Evolutionary conservation across 2,329 filamentous ascomycete species (phyloP).

Genomic region (Cordyceps cicadae): DNA sequence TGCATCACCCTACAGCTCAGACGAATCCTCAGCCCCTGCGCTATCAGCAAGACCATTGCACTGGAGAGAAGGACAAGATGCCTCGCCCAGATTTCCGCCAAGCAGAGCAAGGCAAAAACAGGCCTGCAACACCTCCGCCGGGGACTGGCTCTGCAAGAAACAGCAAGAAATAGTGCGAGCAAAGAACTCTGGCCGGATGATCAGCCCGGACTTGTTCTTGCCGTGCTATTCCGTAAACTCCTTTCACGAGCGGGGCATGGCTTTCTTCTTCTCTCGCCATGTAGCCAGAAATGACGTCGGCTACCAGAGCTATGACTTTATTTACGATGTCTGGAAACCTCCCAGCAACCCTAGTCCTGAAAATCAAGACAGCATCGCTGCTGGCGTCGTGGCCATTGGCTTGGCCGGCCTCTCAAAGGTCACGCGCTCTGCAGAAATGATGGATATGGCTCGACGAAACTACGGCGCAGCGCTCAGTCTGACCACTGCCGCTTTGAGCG

Average conservation of each 20-base stretch:
- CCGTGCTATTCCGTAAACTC: conserved; percentile 13
- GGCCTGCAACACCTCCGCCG: background rate
- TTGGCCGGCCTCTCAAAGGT: conserved; percentile 43
- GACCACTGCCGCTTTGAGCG: conserved; percentile 40
- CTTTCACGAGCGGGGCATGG: conserved; percentile 36
- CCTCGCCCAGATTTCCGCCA: background rate
- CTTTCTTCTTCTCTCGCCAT: conserved; percentile 45
- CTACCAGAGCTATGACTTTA: conserved; percentile 44
- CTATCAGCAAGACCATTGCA: background rate
- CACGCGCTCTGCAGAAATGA: conserved; percentile 31
- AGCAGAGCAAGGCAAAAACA: background rate
- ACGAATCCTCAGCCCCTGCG: background rate
- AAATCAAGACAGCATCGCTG: conserved; percentile 37
- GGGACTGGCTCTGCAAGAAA: background rate
- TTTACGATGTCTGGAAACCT: conserved; percentile 45
- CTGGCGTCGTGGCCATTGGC: conserved; percentile 47
- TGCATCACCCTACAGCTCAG: conserved; percentile 10
- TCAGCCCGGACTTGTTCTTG: conserved; percentile 1
- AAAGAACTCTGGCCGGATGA: background rate
- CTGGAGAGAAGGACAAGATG: conserved; percentile 3
- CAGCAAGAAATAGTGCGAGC: background rate
- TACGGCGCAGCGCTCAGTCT: conserved; percentile 44
- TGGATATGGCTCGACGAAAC: conserved; percentile 40
- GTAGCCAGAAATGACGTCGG: conserved; percentile 38
- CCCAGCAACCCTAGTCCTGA: conserved; percentile 24